A percentile compares a stretch with the other conserved stretches of the same genome.
These are phyloP conservation scores for Xanthoconium separans DNA, from an alignment of 1,284 basidiomycete species.

Conservation along the genomic window DNA sequence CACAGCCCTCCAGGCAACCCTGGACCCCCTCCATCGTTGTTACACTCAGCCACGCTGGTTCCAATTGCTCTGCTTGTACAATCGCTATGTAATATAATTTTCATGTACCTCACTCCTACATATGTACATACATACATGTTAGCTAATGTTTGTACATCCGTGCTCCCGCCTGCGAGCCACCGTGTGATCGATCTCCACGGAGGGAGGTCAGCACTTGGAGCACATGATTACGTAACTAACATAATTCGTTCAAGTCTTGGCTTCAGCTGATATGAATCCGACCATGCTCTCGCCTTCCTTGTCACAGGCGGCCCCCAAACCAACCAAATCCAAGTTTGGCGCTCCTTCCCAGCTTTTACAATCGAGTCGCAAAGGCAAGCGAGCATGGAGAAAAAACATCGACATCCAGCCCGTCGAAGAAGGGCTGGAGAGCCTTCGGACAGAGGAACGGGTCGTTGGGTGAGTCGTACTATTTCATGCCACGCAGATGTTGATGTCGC, in stretches of 20 bases:
- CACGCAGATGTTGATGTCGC: background rate
- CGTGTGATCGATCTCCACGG: too few relatives aligned
- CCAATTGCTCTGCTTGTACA: too few relatives aligned
- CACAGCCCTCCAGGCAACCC: too few relatives aligned
- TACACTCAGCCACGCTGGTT: too few relatives aligned
- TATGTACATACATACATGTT: too few relatives aligned
- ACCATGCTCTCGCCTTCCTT: background rate
- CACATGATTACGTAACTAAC: conserved; percentile 11
- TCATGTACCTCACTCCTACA: too few relatives aligned
- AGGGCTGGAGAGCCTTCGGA: conserved; percentile 69
- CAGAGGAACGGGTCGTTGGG: conserved; percentile 80
- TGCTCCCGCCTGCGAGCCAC: too few relatives aligned
- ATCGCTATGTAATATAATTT: too few relatives aligned
- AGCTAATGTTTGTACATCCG: too few relatives aligned
- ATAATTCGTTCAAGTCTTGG: too few relatives aligned
- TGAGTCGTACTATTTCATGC: conserved; percentile 33
- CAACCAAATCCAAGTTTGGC: conserved; percentile 16
- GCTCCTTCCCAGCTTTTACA: conserved; percentile 44
- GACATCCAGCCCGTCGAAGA: conserved; percentile 76
- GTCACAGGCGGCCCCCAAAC: conserved; percentile 3
- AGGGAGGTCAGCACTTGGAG: too few relatives aligned
- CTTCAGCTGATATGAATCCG: background rate
- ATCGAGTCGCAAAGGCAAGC: conserved; percentile 84
- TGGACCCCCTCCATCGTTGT: too few relatives aligned
- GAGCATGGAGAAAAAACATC: conserved; percentile 91